Base-by-base conservation (phyloP, 306 rosid genomes). In the Arachis hypogaea region DNA sequence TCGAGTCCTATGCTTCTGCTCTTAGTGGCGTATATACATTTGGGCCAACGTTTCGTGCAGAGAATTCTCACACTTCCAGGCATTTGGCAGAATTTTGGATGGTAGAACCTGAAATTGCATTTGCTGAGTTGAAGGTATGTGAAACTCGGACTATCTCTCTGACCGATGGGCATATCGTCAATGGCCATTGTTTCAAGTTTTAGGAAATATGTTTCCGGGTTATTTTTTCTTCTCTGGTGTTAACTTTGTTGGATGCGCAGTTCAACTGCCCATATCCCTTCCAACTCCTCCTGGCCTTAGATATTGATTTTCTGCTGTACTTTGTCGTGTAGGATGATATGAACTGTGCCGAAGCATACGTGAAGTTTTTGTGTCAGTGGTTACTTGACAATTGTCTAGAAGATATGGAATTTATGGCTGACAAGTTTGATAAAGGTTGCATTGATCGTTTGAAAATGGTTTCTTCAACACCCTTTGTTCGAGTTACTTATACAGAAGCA, bases 21-120 rank as follows among this genome's bases (percentile, higher is more conserved):
- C 96, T 94, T 44, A 88, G 92, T 69, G 87, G 86, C 12, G 99
- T 95, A n/a, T 95, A 95, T 80, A 95, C 99, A 1, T 95, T 92
- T 83, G 99, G 97, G 46, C 98, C 99, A 0, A 95, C 99, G 5
- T 95, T 95, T 77, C 96, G 99, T 7, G 99, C 99, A 0, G 99
- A 95, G 88, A 78, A 95, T 57, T 95, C 99, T 81, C 99, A 95
- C 77, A 92, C 99, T 59, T 78, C 99, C 4, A 88, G 99, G 86
- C 99, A 95, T 88, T 77, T 95, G 82, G 96, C 99, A 11, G 99
- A 95, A 69, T 95, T 95, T 83, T 95, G 99, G 99, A 95, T 95
- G 99, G 97, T 95, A 59, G 98, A 95, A 74, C 99, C 99, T 36
- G 99, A 95, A 86, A 80, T 95, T 72, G 99, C 99, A 2, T 92